Conservation (phyloP, 768 basidiomycete genomes). For the Dacryopinax spathularia region DNA sequence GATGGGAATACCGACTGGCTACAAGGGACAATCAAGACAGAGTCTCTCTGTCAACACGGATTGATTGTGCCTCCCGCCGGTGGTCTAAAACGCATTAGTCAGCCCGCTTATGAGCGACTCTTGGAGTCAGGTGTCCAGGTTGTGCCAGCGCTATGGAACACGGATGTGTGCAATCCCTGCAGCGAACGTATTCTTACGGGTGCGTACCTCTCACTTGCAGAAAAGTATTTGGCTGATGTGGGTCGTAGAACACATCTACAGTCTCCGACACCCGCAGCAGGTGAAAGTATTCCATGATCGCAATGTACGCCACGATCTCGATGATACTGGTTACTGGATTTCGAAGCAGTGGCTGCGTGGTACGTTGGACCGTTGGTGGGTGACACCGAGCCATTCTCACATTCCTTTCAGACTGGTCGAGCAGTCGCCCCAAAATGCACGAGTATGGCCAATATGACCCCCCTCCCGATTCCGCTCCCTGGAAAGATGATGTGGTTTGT, state of each 20-base stretch:
- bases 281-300: slow-evolving; percentile 46
- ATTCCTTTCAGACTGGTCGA: slow-evolving; percentile 51
- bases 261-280: slow-evolving; percentile 48
- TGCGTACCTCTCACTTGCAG: neutral
- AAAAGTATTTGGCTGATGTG: neutral
- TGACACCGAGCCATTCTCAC: neutral
- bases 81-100: slow-evolving; percentile 51
- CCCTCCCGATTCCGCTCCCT: slow-evolving; percentile 47
- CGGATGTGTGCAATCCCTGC: neutral
- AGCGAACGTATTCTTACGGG: neutral
- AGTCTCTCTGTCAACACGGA: neutral
- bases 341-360: slow-evolving; percentile 72
- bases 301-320: slow-evolving; percentile 22
- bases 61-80: neutral
- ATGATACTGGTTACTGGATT: slow-evolving; percentile 47
- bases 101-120: slow-evolving; percentile 27
- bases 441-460: slow-evolving; percentile 42
- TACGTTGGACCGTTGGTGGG: slow-evolving; percentile 18
- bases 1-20: neutral
- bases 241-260: slow-evolving; percentile 49
- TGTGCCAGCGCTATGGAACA: slow-evolving; percentile 30
- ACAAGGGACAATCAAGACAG: neutral
- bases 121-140: slow-evolving; percentile 32
- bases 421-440: slow-evolving; percentile 66
- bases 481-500: slow-evolving; percentile 47